A percentile compares a stretch with the other conserved stretches of the same genome.
These are phyloP conservation scores for Fomitopsis pulvina DNA, from an alignment of 768 basidiomycete genomes.

Conservation along the genomic window DNA sequence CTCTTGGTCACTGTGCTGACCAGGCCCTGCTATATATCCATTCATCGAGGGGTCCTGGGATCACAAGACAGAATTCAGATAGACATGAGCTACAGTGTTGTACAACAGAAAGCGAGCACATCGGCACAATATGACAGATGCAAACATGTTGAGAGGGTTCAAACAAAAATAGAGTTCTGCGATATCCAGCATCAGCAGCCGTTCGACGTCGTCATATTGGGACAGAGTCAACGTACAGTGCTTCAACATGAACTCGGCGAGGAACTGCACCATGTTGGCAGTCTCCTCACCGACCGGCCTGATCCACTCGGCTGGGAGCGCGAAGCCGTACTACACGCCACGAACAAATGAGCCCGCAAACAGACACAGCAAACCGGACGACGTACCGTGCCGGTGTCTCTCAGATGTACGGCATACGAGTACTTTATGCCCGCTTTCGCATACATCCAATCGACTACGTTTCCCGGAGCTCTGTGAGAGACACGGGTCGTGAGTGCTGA, in stretches of 20 bases:
- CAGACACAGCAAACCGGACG: neutral
- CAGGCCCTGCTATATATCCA: constrained; percentile 24
- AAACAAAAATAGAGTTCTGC: neutral
- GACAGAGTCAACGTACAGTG: neutral
- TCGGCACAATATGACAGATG: no score
- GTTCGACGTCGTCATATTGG: neutral
- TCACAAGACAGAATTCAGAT: constrained; percentile 19
- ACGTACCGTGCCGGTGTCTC: constrained; percentile 67
- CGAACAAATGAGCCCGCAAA: neutral
- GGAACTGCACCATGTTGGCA: constrained; percentile 52
- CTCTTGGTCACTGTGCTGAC: neutral
- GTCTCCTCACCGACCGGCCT: constrained; percentile 78
- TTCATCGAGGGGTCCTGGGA: constrained; percentile 27
- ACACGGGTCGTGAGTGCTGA: neutral
- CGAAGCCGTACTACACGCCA: constrained; percentile 73
- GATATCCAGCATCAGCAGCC: neutral
- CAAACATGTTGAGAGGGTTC: no score
- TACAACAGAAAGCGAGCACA: neutral
- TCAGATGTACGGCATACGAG: constrained; percentile 55
- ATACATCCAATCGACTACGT: constrained; percentile 65
- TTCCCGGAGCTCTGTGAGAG: constrained; percentile 42
- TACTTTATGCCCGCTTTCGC: constrained; percentile 50
- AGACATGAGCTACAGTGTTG: constrained; percentile 7
- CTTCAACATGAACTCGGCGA: constrained; percentile 48
- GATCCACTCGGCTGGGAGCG: constrained; percentile 66